Base-by-base conservation (phyloP, 371 early-diverging fungal genomes). In the Syncephalastrum racemosum region DNA sequence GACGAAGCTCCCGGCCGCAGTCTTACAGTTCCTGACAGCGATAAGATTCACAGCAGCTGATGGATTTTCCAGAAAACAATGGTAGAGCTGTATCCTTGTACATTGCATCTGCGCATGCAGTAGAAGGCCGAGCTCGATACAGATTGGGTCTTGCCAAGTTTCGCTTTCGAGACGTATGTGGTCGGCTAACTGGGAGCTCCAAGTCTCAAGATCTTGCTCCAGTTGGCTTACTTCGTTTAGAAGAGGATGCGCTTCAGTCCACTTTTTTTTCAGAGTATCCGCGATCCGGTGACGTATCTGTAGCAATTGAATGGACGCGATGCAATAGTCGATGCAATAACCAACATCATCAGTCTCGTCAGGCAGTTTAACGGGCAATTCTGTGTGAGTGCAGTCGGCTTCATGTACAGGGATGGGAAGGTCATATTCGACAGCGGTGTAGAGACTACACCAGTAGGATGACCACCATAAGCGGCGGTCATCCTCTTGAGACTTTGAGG, bases 391-490 rank as follows among this genome's bases (percentile, higher is more conserved):
- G 36, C 36, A 31, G 4, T 43, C 50, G 5, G 42, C 43, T 20
- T 58, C 31, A 14, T 42, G 23, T 0, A 50, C n/a, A n/a, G 39
- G 20, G 12, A 46, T 24, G 27, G 64, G 64, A 0, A 59, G 64
- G 43, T 64, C 47, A 24, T 45, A 56, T 23, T 59, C 54, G 4
- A 59, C 52, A 15, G 50, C 54, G 12, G 53, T 41, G 27, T 53
- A 53, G 4, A 64, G 53, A 54, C 60, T 43, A 7, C 56, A 54
- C 67, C 67, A 67, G 22, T 63, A 67, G 0, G 60, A 60, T 4
- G 67, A 59, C 67, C 67, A 64, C 64, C 64, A 64, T 12, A 64
- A 24, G 7, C 64, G 55, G 42, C 56, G 43, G 39, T 64, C 59
- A 24, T 64, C 64, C 20, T 56, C 56, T 23, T 20, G 20, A 13